These are phyloP conservation scores for Pseudocercospora musae DNA, from an alignment of 2,329 filamentous ascomycete genomes.

Conservation along the genomic window DNA sequence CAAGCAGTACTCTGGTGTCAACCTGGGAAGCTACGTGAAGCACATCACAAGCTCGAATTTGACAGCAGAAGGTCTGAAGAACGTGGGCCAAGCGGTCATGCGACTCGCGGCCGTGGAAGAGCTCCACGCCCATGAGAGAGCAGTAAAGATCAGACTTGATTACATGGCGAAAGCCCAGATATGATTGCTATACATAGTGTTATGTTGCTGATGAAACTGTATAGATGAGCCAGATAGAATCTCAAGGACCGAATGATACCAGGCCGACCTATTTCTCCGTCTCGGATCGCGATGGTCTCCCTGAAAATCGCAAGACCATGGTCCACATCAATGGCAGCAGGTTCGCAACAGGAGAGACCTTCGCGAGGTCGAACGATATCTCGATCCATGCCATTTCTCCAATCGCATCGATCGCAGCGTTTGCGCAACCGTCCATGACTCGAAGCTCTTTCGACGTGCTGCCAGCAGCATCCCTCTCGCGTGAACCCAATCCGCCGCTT, in stretches of 20 bases:
- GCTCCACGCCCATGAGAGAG: constrained; percentile 83
- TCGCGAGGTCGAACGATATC: not conserved
- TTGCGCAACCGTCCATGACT: not conserved
- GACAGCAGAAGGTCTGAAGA: constrained; percentile 76
- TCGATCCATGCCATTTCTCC: not conserved
- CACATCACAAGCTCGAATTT: constrained; percentile 95
- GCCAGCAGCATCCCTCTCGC: not conserved
- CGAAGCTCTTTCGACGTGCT: not conserved
- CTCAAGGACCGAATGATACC: not conserved
- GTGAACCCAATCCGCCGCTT: no score
- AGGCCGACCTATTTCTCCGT: not conserved
- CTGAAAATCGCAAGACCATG: not conserved
- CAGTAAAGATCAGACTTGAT: constrained; percentile 62
- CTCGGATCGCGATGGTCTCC: not conserved
- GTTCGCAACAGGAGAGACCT: not conserved
- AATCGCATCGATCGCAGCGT: not conserved
- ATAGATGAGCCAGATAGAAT: not conserved
- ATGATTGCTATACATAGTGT: not conserved
- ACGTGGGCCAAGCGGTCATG: constrained; percentile 89
- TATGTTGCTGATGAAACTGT: not conserved
- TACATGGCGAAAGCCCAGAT: constrained; percentile 10
- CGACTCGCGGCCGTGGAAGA: constrained; percentile 91
- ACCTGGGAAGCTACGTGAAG: constrained; percentile 92
- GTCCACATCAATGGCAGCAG: not conserved
- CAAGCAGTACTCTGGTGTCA: constrained; percentile 97